Percentiles rank a stretch among this genome's conserved stretches.
Evolutionary conservation across 2,329 filamentous ascomycete species (phyloP).

Genomic region (Colletotrichum gloeosporioides): DNA sequence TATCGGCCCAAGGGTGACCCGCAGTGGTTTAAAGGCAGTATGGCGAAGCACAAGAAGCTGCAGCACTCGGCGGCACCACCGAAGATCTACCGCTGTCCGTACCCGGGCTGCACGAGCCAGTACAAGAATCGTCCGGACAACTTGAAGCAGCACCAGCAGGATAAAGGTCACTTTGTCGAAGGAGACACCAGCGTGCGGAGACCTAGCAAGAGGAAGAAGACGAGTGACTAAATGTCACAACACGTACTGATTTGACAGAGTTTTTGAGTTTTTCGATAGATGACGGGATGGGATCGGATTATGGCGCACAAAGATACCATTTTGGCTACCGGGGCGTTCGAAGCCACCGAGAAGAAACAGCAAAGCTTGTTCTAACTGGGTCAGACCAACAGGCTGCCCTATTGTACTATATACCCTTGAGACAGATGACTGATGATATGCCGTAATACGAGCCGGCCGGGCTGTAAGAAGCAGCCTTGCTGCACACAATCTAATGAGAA

Average conservation of each 20-base stretch:
- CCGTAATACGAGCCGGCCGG: not conserved
- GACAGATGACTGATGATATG: not conserved
- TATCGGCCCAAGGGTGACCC: constrained; percentile 62
- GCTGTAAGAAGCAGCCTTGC: not conserved
- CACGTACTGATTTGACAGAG: not conserved
- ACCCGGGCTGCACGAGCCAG: constrained; percentile 57
- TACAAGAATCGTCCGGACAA: constrained; percentile 64
- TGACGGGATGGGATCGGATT: not conserved
- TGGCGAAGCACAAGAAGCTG: constrained; percentile 63
- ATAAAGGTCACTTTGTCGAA: constrained; percentile 60
- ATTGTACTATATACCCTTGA: not conserved
- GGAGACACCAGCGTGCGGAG: constrained; percentile 38
- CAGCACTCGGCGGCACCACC: constrained; percentile 56
- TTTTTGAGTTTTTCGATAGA: not conserved
- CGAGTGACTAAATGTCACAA: constrained; percentile 29
- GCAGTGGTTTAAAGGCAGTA: constrained; percentile 63
- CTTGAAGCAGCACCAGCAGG: constrained; percentile 60
- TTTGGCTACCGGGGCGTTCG: not conserved
- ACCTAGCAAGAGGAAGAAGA: constrained; percentile 53
- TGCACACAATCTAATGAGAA: not conserved
- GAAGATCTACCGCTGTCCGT: constrained; percentile 58
- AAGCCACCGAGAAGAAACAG: not conserved
- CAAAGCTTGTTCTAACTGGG: not conserved
- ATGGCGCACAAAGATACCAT: not conserved
- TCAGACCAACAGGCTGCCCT: not conserved